Conservation (phyloP, 305 asterid genomes). For the Fraxinus platypoda region DNA sequence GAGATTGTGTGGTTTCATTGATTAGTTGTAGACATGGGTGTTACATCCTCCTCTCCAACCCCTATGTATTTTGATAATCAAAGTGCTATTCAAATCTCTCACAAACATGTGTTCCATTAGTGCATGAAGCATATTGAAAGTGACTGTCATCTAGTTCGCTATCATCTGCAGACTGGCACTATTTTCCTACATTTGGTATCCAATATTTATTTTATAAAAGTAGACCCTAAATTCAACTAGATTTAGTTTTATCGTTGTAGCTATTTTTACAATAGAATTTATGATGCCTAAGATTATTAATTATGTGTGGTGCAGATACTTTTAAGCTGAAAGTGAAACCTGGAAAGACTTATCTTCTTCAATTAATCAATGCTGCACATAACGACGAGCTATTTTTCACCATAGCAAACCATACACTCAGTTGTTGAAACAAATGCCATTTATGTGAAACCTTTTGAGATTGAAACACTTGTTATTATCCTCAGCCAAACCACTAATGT, state of each 20-base stretch:
- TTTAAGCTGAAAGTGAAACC: constrained; percentile 50
- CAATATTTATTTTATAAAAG: neutral
- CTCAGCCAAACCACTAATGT: constrained; percentile 60
- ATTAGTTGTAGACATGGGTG: no score
- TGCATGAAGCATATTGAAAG: no score
- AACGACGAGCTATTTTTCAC: constrained; percentile 60
- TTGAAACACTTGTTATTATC: constrained; percentile 43
- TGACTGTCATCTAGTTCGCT: no score
- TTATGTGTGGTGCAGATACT: constrained; percentile 33
- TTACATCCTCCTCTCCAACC: no score
- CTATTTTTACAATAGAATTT: no score
- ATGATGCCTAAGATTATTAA: neutral
- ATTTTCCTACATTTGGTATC: constrained; percentile 18
- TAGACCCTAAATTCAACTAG: neutral
- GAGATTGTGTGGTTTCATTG: no score
- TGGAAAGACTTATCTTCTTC: constrained; percentile 55
- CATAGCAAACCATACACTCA: constrained; percentile 56
- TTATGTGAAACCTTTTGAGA: constrained; percentile 50
- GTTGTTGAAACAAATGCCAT: constrained; percentile 53
- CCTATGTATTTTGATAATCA: no score
- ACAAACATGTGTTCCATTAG: no score
- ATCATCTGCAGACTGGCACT: no score
- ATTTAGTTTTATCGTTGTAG: no score
- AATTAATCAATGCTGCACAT: constrained; percentile 50
- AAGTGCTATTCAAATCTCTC: no score